Conservation (phyloP, 306 rosid species). For the Arachis hypogaea region DNA sequence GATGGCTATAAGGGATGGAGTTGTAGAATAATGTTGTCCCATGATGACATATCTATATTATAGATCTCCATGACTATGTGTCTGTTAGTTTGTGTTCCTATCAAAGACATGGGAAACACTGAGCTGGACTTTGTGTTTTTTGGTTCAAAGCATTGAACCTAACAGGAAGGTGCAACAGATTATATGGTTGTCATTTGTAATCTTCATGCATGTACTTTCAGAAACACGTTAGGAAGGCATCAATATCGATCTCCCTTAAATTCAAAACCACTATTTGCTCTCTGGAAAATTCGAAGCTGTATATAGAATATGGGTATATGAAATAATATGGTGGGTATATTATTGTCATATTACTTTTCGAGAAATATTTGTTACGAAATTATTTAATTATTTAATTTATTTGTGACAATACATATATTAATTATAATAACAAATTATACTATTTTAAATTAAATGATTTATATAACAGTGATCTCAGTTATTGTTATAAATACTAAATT, state of each 20-base stretch:
- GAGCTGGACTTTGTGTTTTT: slow-evolving; percentile 33
- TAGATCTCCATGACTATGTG: slow-evolving; percentile 34
- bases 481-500: too few relatives aligned
- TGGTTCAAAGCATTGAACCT: slow-evolving; percentile 40
- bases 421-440: too few relatives aligned
- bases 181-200: slow-evolving; percentile 26
- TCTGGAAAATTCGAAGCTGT: slow-evolving; percentile 4
- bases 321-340: neutral
- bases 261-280: neutral
- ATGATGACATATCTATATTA: neutral
- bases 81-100: slow-evolving; percentile 29
- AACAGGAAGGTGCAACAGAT: slow-evolving; percentile 14
- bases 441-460: too few relatives aligned
- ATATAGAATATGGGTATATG: neutral
- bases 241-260: slow-evolving; percentile 5
- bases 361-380: too few relatives aligned
- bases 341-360: neutral
- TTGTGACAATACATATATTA: too few relatives aligned
- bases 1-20: neutral
- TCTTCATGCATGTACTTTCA: slow-evolving; percentile 21
- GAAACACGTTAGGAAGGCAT: slow-evolving; percentile 28
- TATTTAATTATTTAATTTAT: too few relatives aligned
- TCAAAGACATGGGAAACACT: slow-evolving; percentile 21
- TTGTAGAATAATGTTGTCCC: slow-evolving; percentile 23
- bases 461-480: too few relatives aligned